Conservation (phyloP, 305 asterid genomes). For the Solanum hybrid region DNA sequence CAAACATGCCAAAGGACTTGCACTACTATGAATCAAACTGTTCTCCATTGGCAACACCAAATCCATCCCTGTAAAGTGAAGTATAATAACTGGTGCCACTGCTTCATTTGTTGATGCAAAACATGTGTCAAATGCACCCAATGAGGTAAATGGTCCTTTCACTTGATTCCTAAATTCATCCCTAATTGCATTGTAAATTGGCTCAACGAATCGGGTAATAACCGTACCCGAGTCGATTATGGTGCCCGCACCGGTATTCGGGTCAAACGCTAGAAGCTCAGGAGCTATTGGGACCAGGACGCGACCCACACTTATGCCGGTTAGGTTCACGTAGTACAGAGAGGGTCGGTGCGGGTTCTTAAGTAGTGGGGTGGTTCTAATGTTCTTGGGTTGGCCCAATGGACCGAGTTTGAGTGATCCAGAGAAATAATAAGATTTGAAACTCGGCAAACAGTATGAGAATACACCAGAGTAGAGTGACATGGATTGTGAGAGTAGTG, state of each 20-base stretch:
- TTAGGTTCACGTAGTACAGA: slow-evolving; percentile 74
- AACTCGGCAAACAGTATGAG: slow-evolving; percentile 80
- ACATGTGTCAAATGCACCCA: slow-evolving; percentile 92
- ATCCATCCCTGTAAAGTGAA: slow-evolving; percentile 63
- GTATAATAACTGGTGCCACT: slow-evolving; percentile 42
- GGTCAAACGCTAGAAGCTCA: slow-evolving; percentile 57
- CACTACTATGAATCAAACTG: slow-evolving; percentile 77
- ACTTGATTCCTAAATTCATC: slow-evolving; percentile 67
- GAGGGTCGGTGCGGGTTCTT: slow-evolving; percentile 76
- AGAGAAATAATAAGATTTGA: slow-evolving; percentile 73
- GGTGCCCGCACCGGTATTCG: slow-evolving; percentile 73
- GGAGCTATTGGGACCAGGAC: slow-evolving; percentile 48
- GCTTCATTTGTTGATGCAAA: slow-evolving; percentile 55
- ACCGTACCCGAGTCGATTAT: slow-evolving; percentile 90
- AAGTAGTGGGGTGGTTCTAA: slow-evolving; percentile 69
- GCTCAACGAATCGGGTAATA: slow-evolving; percentile 67
- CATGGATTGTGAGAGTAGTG: slow-evolving; percentile 62
- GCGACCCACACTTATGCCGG: slow-evolving; percentile 67
- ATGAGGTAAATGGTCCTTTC: slow-evolving; percentile 51
- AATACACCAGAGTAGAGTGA: slow-evolving; percentile 62
- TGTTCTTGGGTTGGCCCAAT: slow-evolving; percentile 63
- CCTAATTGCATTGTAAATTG: slow-evolving; percentile 47
- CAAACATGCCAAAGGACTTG: slow-evolving; percentile 73
- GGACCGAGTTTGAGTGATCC: slow-evolving; percentile 92
- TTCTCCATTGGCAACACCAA: slow-evolving; percentile 79